Base-by-base conservation (phyloP, 2,329 filamentous ascomycete species). In the Anisogramma anomala region DNA sequence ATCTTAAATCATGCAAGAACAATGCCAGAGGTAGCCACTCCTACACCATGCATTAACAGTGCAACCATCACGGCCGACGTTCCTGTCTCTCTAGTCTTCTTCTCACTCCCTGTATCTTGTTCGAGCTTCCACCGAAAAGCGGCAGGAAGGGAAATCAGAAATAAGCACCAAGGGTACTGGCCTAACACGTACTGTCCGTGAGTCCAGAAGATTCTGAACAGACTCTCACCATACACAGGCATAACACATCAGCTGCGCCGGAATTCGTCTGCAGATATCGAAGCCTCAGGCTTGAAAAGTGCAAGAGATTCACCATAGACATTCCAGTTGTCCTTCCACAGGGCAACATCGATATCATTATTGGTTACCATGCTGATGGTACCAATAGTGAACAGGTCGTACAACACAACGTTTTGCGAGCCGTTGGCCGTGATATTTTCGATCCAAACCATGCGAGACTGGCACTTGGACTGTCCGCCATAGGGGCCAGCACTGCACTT, bases 341-440 rank as follows among this genome's bases (percentile, higher is more conserved):
- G 40, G 3, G 59, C 60, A 4, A 61, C 39, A 20, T 63, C 59
- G n/a, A 41, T 30, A 13, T 55, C 57, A 14, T 56, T 42, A 28
- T 52, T 45, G 30, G 58, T 61, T 13, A 63, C 49, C 62, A 66
- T 65, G 33, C 51, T 53, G 30, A 54, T 56, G 15, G 55, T 53
- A 10, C 64, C 64, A 9, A 67, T 54, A 1, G 64, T 66, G 50
- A 65, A 61, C 20, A 67, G 53, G 41, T 64, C 63, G 46, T 64
- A 64, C 35, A 62, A 41, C 36, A 55, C 54, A 5, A 65, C 48
- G n/a, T 49, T 49, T 13, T 44, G 42, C 6, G 31, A 28, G 18
- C n/a, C n/a, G n/a, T 30, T 20, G 18, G 33, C 34, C 11, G 25
- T 7, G 22, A n/a, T 28, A 13, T 39, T 41, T 15, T 46, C 48